These are phyloP conservation scores for Xeromyces bisporus DNA, from an alignment of 495 filamentous ascomycete genomes.

Conservation along the genomic window DNA sequence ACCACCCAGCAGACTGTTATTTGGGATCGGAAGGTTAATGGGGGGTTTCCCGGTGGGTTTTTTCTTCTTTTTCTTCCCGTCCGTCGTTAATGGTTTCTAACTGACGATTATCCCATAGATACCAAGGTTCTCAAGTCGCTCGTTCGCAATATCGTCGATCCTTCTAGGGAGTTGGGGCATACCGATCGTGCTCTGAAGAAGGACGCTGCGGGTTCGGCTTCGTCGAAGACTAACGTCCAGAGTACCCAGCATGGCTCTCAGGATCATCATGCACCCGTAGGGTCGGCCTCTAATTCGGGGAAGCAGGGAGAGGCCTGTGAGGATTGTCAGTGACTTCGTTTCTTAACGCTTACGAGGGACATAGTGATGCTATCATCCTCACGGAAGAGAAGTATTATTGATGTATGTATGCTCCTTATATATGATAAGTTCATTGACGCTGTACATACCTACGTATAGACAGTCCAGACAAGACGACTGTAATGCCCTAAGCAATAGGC, in stretches of 20 bases:
- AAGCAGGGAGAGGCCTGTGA: slow-evolving; percentile 19
- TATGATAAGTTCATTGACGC: not conserved
- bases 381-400: too few species aligned
- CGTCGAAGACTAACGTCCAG: too few species aligned
- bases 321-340: slow-evolving; percentile 24
- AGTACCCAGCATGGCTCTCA: not conserved
- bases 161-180: slow-evolving; percentile 63
- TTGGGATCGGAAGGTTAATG: slow-evolving; percentile 81
- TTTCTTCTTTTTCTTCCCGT: slow-evolving; percentile 1
- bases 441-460: not conserved
- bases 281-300: slow-evolving; percentile 1
- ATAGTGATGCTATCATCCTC: not conserved
- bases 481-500: too few species aligned
- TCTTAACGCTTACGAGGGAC: not conserved
- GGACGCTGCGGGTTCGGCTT: slow-evolving; percentile 3
- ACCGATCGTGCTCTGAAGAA: slow-evolving; percentile 41
- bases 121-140: slow-evolving; percentile 77
- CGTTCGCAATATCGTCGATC: slow-evolving; percentile 74
- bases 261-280: not conserved
- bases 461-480: not conserved
- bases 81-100: too few species aligned
- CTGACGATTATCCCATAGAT: slow-evolving; percentile 29
- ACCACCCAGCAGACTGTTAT: slow-evolving; percentile 33
- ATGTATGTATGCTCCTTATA: too few species aligned
- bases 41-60: slow-evolving; percentile 71